These are phyloP conservation scores for Holtermannia corniformis DNA, from an alignment of 768 basidiomycete species.

Conservation along the genomic window DNA sequence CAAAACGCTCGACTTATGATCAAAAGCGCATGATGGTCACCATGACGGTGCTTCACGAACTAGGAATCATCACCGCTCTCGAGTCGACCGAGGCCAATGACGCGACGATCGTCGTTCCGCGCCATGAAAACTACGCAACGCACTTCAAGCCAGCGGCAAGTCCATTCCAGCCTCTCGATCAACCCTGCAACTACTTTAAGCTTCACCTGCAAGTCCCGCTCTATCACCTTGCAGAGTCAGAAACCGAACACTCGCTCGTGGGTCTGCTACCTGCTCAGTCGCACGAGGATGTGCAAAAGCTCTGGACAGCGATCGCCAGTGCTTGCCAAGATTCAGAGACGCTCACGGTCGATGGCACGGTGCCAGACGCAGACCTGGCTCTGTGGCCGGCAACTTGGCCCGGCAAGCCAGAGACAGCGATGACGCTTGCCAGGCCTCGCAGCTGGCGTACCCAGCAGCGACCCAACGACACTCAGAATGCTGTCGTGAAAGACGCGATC, in stretches of 20 bases:
- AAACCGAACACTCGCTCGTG: not conserved
- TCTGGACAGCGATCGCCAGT: slow-evolving; percentile 39
- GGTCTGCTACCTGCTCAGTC: slow-evolving; percentile 11
- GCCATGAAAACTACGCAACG: not conserved
- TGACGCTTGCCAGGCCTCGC: not conserved
- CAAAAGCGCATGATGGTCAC: not conserved
- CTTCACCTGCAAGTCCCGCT: not conserved
- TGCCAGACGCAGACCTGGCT: too few species aligned
- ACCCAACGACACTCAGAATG: slow-evolving; percentile 7
- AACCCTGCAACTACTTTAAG: too few species aligned
- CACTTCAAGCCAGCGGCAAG: not conserved
- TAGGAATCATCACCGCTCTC: not conserved
- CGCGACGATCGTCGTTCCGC: not conserved
- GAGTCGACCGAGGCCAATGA: not conserved
- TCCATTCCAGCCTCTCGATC: too few species aligned
- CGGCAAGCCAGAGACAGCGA: not conserved
- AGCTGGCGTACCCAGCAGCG: not conserved
- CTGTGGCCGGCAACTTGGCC: not conserved
- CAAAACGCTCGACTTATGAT: not conserved
- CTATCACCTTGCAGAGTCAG: not conserved
- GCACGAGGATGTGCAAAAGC: slow-evolving; percentile 44
- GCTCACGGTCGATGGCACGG: not conserved
- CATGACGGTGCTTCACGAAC: not conserved
- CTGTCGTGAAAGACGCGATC: slow-evolving; percentile 12
- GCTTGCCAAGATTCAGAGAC: too few species aligned